Base-by-base conservation (phyloP, 352 stramenopile species). In the Aphanomyces cochlioides region DNA sequence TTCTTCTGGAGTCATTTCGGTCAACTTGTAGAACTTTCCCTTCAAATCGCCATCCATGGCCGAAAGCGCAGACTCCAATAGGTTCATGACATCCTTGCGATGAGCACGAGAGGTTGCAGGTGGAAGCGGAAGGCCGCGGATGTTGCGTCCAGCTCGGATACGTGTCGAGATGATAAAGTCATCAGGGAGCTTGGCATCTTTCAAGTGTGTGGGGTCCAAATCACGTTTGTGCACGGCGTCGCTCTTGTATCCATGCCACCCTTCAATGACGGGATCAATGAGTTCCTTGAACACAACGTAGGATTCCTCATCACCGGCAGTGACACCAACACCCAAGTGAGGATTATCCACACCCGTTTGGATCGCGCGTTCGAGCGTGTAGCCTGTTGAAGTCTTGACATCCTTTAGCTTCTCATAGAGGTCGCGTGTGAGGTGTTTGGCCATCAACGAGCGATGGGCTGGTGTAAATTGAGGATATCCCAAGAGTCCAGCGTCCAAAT, bases 111-210 rank as follows among this genome's bases (percentile, higher is more conserved):
- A 86, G 61, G 92, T 94, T 17, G 80, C 83, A 38, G 87, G 76
- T 7, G 88, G 88, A 67, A 97, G 88, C 12, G 82, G 72, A 57
- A 95, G 80, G 40, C 90, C 88, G 61, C 90, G 81, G 10, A 97
- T 81, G 47, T 84, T 96, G 45, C 90, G 76, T 1, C 88, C 88
- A 15, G 93, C 83, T 15, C 90, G 84, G 78, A 97, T 95, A 15
- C 90, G 82, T 37, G 90, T 96, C 36, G 89, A 95, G 56, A 95
- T 75, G 66, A 97, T 89, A 69, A 95, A 97, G 53, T 87, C 80
- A 53, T 90, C 87, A 37, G 78, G 79, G 36, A 87, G 70, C 73
- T 80, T 84, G 72, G 77, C 77, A 43, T 83, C 77, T 47, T 57
- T 74, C 66, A 85, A 75, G 67, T 84, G 80, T 45, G 60, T 83